A percentile compares a stretch with the other conserved stretches of the same genome.
Evolutionary conservation across 805 yeast genomes (phyloP).

Genomic region (Teunomyces gatunensis): DNA sequence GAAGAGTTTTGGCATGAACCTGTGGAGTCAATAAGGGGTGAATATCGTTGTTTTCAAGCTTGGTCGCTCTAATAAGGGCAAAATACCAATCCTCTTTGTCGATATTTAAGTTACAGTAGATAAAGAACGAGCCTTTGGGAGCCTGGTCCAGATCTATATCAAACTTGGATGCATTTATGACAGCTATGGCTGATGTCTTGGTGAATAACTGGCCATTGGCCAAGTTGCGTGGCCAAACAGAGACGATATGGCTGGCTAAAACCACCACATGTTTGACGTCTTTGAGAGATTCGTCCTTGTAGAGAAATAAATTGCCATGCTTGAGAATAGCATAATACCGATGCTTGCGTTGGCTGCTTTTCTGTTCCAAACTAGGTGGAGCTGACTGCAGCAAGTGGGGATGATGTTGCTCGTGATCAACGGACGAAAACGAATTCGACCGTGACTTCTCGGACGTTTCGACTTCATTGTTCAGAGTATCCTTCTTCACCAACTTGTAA

Average conservation of each 20-base stretch:
- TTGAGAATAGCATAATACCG: conserved; percentile 68
- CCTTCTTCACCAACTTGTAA: conserved; percentile 52
- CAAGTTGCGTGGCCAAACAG: conserved; percentile 80
- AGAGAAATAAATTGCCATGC: conserved; percentile 87
- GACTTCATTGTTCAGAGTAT: conserved; percentile 6
- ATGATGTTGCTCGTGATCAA: background rate
- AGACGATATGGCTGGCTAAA: conserved; percentile 63
- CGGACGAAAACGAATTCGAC: conserved; percentile 9
- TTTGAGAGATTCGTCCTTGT: conserved; percentile 62
- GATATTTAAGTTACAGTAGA: conserved; percentile 73
- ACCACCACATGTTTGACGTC: conserved; percentile 79
- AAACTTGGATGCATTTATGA: conserved; percentile 40
- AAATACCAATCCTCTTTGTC: conserved; percentile 95
- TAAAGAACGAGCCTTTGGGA: conserved; percentile 47
- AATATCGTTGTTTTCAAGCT: conserved; percentile 12
- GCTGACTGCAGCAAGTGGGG: background rate
- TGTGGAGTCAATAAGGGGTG: conserved; percentile 41
- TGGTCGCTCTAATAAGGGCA: conserved; percentile 71
- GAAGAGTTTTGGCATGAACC: conserved; percentile 67
- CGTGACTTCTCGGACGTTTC: conserved; percentile 6
- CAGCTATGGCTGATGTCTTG: conserved; percentile 73
- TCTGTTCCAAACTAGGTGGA: conserved; percentile 9
- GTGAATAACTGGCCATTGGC: conserved; percentile 79
- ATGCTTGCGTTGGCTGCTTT: conserved; percentile 46
- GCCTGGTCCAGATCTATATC: conserved; percentile 14